phyloP scores from a whole-genome alignment of 768 basidiomycete genomes.

The Chalciporus chontae region DNA sequence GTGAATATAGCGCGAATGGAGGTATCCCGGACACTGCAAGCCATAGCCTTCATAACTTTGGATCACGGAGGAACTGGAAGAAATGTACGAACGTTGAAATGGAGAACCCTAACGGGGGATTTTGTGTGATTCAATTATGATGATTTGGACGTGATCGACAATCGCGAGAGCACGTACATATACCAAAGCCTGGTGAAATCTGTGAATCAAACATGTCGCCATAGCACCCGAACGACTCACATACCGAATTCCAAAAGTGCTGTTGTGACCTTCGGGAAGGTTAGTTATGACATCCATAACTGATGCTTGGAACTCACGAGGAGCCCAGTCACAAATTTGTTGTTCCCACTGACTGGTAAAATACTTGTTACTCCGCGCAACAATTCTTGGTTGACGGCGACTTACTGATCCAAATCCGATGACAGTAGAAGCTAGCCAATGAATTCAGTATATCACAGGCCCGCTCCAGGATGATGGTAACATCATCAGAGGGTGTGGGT shows the following conservation, averaged over 20 bases:
- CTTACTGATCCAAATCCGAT: too few relatives aligned
- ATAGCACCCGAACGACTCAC: background rate
- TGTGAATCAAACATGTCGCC: background rate
- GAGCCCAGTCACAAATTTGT: constrained; percentile 6
- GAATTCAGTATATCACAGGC: too few relatives aligned
- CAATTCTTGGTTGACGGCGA: too few relatives aligned
- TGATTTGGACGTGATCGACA: background rate
- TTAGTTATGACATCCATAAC: background rate
- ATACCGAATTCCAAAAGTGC: constrained; percentile 1
- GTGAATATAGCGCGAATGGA: background rate
- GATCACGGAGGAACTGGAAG: background rate
- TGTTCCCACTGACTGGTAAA: constrained; percentile 14
- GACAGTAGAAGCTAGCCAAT: too few relatives aligned
- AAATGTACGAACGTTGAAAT: constrained; percentile 1
- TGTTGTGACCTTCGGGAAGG: background rate
- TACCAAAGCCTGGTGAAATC: constrained; percentile 2
- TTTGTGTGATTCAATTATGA: background rate
- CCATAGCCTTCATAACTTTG: background rate
- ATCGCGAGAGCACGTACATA: constrained; percentile 3
- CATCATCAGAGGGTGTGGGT: too few relatives aligned
- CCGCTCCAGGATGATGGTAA: too few relatives aligned
- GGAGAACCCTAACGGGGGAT: background rate
- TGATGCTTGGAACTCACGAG: constrained; percentile 7
- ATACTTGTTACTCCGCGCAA: background rate
- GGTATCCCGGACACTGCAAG: background rate